Conservation (phyloP, 176 grass and related monocot genomes). For the Ananas comosus region DNA sequence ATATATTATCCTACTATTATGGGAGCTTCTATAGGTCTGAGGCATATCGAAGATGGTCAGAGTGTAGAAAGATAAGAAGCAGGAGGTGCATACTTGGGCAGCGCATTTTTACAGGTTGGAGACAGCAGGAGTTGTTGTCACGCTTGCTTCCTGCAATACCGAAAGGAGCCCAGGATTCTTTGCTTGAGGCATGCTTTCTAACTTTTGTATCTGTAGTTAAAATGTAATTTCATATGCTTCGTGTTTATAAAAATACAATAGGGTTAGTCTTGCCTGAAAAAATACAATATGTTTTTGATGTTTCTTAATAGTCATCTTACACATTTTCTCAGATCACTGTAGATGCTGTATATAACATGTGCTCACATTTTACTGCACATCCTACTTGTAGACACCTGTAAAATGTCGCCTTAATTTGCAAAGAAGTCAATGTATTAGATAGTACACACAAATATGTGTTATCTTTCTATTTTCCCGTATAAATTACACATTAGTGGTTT, state of each 20-base stretch:
- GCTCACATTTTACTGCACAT: neutral
- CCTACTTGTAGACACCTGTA: neutral
- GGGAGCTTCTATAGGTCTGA: constrained; percentile 73
- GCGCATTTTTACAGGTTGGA: constrained; percentile 79
- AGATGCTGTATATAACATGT: neutral
- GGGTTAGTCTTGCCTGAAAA: neutral
- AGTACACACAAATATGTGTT: neutral
- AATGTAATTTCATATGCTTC: too few relatives aligned
- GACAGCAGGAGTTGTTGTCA: constrained; percentile 70
- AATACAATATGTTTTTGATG: neutral
- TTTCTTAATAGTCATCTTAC: neutral
- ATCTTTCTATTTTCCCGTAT: neutral
- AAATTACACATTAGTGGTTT: neutral
- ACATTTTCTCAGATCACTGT: neutral
- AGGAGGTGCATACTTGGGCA: constrained; percentile 70
- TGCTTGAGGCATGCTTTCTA: constrained; percentile 24
- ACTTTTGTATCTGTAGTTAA: neutral
- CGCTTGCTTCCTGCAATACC: constrained; percentile 41
- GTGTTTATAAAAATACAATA: neutral
- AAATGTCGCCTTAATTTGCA: too few relatives aligned
- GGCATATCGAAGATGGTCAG: constrained; percentile 53
- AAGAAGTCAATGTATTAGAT: too few relatives aligned
- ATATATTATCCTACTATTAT: constrained; percentile 79
- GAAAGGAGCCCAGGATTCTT: constrained; percentile 45
- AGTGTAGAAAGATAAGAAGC: constrained; percentile 63